A percentile compares a stretch with the other conserved stretches of the same genome.
These are phyloP conservation scores for Dictyostelium capitatum DNA, from an alignment of 78 protist genomes.

Conservation along the genomic window DNA sequence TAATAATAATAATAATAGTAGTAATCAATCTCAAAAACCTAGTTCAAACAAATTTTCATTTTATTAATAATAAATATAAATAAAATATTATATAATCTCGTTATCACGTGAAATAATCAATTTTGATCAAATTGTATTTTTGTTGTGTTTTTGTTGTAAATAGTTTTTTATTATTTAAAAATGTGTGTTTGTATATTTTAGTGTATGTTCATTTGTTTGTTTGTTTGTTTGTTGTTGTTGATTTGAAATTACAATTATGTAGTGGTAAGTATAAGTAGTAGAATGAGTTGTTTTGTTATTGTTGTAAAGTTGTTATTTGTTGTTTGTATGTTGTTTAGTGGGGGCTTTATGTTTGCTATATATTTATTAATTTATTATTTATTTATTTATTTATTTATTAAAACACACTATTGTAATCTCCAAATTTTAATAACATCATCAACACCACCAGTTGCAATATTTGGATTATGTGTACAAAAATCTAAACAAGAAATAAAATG, in stretches of 20 bases:
- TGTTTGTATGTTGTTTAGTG: neutral
- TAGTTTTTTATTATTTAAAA: too few relatives aligned
- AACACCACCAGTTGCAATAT: slow-evolving; percentile 83
- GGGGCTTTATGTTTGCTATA: neutral
- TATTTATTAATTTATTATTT: neutral
- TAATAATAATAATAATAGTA: too few relatives aligned
- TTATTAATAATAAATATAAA: too few relatives aligned
- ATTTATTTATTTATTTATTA: neutral
- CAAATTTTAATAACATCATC: slow-evolving; percentile 84
- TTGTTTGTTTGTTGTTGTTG: neutral
- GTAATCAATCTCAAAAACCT: too few relatives aligned
- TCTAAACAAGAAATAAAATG: slow-evolving; percentile 86
- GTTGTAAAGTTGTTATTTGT: neutral
- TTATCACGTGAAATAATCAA: too few relatives aligned
- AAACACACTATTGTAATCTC: slow-evolving; percentile 62
- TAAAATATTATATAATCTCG: too few relatives aligned
- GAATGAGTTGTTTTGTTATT: neutral
- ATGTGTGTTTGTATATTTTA: too few relatives aligned
- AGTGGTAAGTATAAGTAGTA: neutral
- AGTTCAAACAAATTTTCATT: too few relatives aligned
- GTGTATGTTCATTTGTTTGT: neutral
- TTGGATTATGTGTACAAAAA: slow-evolving; percentile 71
- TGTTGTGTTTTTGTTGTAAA: too few relatives aligned
- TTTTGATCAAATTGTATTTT: too few relatives aligned
- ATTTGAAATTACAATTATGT: neutral